Base-by-base conservation (phyloP, 176 grass and related monocot species). In the Triticum urartu region DNA sequence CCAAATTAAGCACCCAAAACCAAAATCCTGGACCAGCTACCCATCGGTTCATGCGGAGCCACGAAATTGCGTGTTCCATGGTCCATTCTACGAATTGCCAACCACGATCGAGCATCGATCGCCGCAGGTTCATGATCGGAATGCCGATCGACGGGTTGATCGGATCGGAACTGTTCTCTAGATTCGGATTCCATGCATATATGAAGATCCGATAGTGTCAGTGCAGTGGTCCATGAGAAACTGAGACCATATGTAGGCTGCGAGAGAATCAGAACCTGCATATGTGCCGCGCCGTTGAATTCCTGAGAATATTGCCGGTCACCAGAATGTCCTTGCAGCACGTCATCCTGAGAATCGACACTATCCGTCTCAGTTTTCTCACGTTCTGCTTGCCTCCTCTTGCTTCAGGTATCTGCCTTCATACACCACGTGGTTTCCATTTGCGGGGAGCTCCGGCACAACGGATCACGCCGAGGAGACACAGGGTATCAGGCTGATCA, bases 351-450 rank as follows among this genome's bases (percentile, higher is more conserved):
- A 42, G 39, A 42, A 42, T 42, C 39, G 0, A 42, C 10, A 42
- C 0, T 10, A 42, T 2, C 39, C 39, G 39, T 42, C 39, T 40
- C 7, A 40, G 39, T 40, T 40, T 40, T 9, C 28, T 30, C 28
- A 30, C 28, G 28, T 30, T 30, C 28, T 30, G 28, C 28, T 30
- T 30, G 28, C 28, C 3, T 30, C 28, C 28, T 30, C 28, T 30
- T 30, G 28, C 28, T 30, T 30, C 28, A 30, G 93, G 93, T 95
- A 95, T 50, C 88, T 93, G 33, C 93, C 86, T 48, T 77, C 91
- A 3, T 91, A 91, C 78, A 91, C 89, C 3, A 91, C 86, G 43
- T 93, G 90, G 81, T 85, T 86, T 61, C 94, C 91, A 1, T 89
- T 91, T 42, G 38, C 85, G 75, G 81, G 93, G 45, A 77, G 61